Conservation (phyloP, 352 stramenopile species). For the Globisporangium solare region DNA sequence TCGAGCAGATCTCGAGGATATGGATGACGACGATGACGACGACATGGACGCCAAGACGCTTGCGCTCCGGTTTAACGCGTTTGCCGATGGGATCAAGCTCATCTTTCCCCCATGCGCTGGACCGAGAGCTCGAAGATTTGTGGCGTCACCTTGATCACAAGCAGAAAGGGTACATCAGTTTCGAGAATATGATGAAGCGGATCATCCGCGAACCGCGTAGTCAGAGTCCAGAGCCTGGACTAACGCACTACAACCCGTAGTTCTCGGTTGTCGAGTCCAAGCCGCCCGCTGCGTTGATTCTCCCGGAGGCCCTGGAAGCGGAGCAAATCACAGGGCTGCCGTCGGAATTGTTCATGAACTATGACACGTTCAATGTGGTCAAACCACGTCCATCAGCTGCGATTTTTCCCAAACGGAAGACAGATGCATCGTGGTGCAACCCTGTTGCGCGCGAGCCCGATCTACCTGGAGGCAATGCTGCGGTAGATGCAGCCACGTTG, state of each 20-base stretch:
- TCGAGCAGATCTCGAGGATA: too few relatives aligned
- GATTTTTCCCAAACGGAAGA: slow-evolving; percentile 55
- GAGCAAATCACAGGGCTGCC: slow-evolving; percentile 29
- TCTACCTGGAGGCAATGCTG: not conserved
- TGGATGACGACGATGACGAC: not conserved
- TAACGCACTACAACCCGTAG: slow-evolving; percentile 59
- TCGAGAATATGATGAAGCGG: slow-evolving; percentile 15
- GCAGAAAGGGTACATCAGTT: slow-evolving; percentile 15
- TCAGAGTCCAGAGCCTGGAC: slow-evolving; percentile 54
- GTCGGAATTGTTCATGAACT: slow-evolving; percentile 70
- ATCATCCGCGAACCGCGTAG: slow-evolving; percentile 26
- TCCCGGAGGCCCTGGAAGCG: slow-evolving; percentile 28
- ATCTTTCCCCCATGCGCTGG: slow-evolving; percentile 48
- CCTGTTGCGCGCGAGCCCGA: slow-evolving; percentile 31
- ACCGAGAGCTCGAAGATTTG: slow-evolving; percentile 54
- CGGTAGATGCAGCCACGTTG: not conserved
- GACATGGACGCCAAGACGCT: not conserved
- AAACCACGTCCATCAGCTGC: slow-evolving; percentile 39
- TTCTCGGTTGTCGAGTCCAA: slow-evolving; percentile 42
- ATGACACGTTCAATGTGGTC: slow-evolving; percentile 52
- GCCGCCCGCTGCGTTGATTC: slow-evolving; percentile 35
- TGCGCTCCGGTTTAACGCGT: slow-evolving; percentile 25
- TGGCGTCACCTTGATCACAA: slow-evolving; percentile 30
- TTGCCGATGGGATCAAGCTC: slow-evolving; percentile 37
- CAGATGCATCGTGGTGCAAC: slow-evolving; percentile 75